A percentile compares a stretch with the other conserved stretches of the same genome.
Evolutionary conservation across 2,329 filamentous ascomycete species (phyloP).

Genomic region (Chrysosporium queenslandicum): DNA sequence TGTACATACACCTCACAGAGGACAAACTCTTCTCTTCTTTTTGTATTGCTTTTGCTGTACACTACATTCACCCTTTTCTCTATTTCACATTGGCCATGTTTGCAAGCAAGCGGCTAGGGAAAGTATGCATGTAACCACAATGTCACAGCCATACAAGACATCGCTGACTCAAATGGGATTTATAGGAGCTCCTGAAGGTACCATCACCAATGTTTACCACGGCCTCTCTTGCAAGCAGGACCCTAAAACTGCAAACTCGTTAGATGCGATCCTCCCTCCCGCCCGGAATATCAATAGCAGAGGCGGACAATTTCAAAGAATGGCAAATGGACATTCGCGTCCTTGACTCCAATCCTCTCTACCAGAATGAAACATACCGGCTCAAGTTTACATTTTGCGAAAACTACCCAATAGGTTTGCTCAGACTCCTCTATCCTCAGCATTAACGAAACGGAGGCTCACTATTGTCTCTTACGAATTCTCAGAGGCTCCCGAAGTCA

Average conservation of each 20-base stretch:
- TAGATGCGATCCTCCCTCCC: constrained; percentile 51
- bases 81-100: constrained; percentile 34
- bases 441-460: neutral
- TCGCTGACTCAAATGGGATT: constrained; percentile 21
- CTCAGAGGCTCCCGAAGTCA: constrained; percentile 85
- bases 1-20: neutral
- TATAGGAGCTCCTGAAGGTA: constrained; percentile 49
- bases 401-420: constrained; percentile 78
- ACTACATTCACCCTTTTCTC: neutral
- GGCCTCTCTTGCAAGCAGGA: neutral
- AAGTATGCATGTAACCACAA: constrained; percentile 27
- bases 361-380: constrained; percentile 67
- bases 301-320: constrained; percentile 71
- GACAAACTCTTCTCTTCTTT: neutral
- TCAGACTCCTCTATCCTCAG: constrained; percentile 15
- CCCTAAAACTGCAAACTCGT: neutral
- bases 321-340: constrained; percentile 91
- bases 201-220: neutral
- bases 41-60: neutral
- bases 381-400: constrained; percentile 77
- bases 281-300: constrained; percentile 65
- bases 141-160: neutral
- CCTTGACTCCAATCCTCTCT: constrained; percentile 81
- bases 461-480: neutral
- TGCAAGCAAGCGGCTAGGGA: constrained; percentile 40